Conservation (phyloP, 1,139 yeast genomes). For the Yamadazyma mexicana region DNA sequence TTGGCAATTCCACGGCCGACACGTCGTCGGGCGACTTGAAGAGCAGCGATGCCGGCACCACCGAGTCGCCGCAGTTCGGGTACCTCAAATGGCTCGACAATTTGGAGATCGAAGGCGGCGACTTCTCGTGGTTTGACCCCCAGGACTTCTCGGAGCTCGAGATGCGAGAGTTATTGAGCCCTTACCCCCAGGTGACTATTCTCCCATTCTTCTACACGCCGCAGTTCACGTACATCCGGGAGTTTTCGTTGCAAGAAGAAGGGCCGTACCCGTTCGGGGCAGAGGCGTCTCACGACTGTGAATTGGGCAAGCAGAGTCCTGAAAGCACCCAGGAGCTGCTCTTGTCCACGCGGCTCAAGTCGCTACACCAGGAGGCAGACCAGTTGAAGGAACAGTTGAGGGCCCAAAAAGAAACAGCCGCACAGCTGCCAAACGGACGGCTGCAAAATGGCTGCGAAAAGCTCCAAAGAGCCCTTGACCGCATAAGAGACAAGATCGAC, state of each 20-base stretch:
- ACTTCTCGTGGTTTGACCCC: conserved; percentile 72
- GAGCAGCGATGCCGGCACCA: conserved; percentile 2
- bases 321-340: conserved; percentile 51
- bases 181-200: conserved; percentile 58
- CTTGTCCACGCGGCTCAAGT: conserved; percentile 37
- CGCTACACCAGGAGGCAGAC: conserved; percentile 47
- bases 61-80: conserved; percentile 1
- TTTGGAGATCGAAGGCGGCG: conserved; percentile 43
- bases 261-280: conserved; percentile 67
- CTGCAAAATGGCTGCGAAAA: no score
- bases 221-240: conserved; percentile 71
- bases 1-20: conserved; percentile 17
- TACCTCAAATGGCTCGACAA: conserved; percentile 23
- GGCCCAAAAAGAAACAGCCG: conserved; percentile 22
- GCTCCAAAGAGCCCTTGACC: conserved; percentile 9
- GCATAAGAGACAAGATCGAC: conserved; percentile 11
- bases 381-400: conserved; percentile 31
- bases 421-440: no score
- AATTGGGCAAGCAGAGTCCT: conserved; percentile 57
- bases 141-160: conserved; percentile 81
- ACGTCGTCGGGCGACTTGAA: conserved; percentile 16
- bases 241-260: conserved; percentile 47
- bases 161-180: conserved; percentile 43
- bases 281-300: conserved; percentile 68
- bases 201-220: conserved; percentile 74